Evolutionary conservation across 495 filamentous ascomycete species (phyloP).

Genomic region (Oleoguttula mirabilis): DNA sequence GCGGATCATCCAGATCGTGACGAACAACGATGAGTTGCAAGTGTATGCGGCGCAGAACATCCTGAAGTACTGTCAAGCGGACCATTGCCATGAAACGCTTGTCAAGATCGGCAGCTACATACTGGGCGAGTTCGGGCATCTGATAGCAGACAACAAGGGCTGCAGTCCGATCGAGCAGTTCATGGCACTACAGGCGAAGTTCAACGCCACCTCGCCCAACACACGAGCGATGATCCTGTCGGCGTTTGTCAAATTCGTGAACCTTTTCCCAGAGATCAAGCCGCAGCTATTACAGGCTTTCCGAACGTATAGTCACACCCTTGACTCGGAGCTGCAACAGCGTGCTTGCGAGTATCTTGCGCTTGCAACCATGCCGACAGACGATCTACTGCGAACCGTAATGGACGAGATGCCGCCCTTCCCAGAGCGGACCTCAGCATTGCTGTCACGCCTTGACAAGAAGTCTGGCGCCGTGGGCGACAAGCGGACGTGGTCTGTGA

Average conservation of each 20-base stretch:
- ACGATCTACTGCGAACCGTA: constrained; percentile 87
- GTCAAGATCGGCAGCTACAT: constrained; percentile 97
- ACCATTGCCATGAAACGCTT: constrained; percentile 89
- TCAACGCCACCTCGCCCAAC: constrained; percentile 75
- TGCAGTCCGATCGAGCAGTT: constrained; percentile 98
- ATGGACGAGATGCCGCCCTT: constrained; percentile 99
- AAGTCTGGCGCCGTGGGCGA: constrained; percentile 84
- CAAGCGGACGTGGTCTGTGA: constrained; percentile 91
- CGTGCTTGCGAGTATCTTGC: constrained; percentile 91
- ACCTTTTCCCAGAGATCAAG: constrained; percentile 97
- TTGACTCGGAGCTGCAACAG: constrained; percentile 93
- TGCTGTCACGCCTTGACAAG: constrained; percentile 85
- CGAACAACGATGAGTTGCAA: constrained; percentile 97
- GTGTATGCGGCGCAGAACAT: constrained; percentile 91
- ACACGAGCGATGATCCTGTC: constrained; percentile 91
- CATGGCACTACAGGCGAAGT: constrained; percentile 79
- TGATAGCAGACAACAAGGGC: constrained; percentile 86
- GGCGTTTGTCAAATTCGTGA: constrained; percentile 93
- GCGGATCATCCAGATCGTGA: constrained; percentile 96
- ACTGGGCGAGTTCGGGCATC: constrained; percentile 90
- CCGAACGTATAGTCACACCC: constrained; percentile 79
- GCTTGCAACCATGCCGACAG: constrained; percentile 71
- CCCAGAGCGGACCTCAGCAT: constrained; percentile 82
- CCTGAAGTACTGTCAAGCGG: constrained; percentile 75
- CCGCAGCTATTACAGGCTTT: constrained; percentile 86